Base-by-base conservation (phyloP, 208 protist genomes). In the Leishmania guyanensis region DNA sequence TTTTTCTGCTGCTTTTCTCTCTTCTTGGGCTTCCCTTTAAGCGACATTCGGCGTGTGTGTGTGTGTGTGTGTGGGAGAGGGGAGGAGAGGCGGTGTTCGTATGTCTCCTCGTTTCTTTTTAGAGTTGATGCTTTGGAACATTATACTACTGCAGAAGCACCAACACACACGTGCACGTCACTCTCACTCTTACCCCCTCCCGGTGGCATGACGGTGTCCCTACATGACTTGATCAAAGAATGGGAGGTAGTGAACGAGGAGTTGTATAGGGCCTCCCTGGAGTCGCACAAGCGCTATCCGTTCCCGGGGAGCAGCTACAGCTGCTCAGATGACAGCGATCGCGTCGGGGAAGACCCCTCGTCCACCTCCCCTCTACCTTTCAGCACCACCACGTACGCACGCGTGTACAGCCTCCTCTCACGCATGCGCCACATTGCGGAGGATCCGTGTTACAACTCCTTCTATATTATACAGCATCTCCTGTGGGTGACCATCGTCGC, bases 401-500 rank as follows among this genome's bases (percentile, higher is more conserved):
- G 73, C 0, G 82, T 86, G 53, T 86, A 86, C 82, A 50, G 36
- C n/a, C 74, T 82, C 22, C 73, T 86, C 39, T 77, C 82, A 1
- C 78, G 39, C 20, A 74, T 80, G 66, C 78, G 82, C 77, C 74
- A 82, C 78, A 69, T 86, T 9, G 77, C 82, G 36, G 82, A 86
- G 78, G 82, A 86, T 66, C 78, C 78, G 4, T 75, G 83, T 39
- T 83, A 86, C 79, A 86, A 80, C 74, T 81, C 83, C 60, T 86
- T 84, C 82, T 29, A 68, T 71, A 85, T 83, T 48, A 39, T 85
- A 3, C 81, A 84, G 64, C 82, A 84, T 17, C 77, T 91, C 4
- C 70, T 93, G 50, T 89, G 83, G 81, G 83, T 86, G 4, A 87
- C 90, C 43, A 51, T 92, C 53, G 82, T 77, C 16, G 85, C 84